These are phyloP conservation scores for Apiotrichum sp. DNA, from an alignment of 1,284 basidiomycete genomes.

Conservation along the genomic window DNA sequence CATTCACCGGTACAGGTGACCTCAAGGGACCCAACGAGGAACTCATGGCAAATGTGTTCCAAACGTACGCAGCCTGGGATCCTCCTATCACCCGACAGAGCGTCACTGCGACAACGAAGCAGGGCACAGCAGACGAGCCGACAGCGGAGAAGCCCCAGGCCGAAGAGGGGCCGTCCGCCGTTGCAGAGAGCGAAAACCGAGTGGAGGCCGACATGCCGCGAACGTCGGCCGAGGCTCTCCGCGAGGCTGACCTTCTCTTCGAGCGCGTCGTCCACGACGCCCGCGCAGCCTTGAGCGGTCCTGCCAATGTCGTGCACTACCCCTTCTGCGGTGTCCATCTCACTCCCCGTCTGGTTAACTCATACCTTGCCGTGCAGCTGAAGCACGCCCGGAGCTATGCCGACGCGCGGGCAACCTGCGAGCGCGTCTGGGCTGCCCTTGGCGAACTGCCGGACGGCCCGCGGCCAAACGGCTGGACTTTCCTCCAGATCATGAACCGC, in stretches of 20 bases:
- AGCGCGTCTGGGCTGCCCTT: slow-evolving; percentile 26
- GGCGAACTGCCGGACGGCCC: slow-evolving; percentile 36
- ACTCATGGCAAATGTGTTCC: slow-evolving; percentile 76
- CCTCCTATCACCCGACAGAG: slow-evolving; percentile 42
- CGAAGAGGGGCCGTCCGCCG: slow-evolving; percentile 1
- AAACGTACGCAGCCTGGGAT: slow-evolving; percentile 75
- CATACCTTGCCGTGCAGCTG: slow-evolving; percentile 70
- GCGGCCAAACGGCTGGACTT: slow-evolving; percentile 54
- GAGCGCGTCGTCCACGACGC: slow-evolving; percentile 59
- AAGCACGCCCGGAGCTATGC: slow-evolving; percentile 51
- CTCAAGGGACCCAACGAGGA: slow-evolving; percentile 57
- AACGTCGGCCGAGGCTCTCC: slow-evolving; percentile 63
- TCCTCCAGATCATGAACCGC: slow-evolving; percentile 62
- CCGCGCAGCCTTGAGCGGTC: slow-evolving; percentile 6
- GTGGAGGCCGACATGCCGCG: slow-evolving; percentile 49
- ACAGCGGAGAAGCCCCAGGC: not conserved
- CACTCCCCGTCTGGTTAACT: slow-evolving; percentile 64
- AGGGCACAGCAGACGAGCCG: not conserved
- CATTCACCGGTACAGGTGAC: not conserved
- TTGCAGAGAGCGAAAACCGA: not conserved
- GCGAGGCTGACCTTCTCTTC: slow-evolving; percentile 67
- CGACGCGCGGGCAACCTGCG: slow-evolving; percentile 40
- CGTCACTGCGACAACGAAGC: slow-evolving; percentile 1
- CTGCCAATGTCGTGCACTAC: slow-evolving; percentile 22
- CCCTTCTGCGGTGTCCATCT: slow-evolving; percentile 60